phyloP scores from a whole-genome alignment of 345 rosid genomes.

The Eucalyptus sp. region DNA sequence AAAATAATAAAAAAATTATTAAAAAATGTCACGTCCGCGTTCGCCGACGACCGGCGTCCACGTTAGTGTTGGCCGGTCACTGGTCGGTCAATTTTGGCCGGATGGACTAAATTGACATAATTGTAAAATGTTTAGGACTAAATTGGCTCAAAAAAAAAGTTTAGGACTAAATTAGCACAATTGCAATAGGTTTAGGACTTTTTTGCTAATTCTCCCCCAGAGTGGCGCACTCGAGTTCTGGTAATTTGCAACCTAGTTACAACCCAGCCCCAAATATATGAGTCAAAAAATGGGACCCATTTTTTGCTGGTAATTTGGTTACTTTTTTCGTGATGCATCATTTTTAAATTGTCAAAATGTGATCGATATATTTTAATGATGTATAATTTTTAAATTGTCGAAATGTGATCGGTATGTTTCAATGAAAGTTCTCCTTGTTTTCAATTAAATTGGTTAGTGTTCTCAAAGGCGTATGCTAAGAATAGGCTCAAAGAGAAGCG shows the following conservation, averaged over 20 bases:
- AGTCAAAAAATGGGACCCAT: background rate
- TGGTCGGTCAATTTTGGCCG: too few species aligned
- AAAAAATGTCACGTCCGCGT: too few species aligned
- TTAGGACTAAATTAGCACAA: too few species aligned
- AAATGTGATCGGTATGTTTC: background rate
- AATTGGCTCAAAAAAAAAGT: too few species aligned
- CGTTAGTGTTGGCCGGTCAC: too few species aligned
- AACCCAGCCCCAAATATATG: background rate
- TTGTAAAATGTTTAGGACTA: too few species aligned
- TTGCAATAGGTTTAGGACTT: too few species aligned
- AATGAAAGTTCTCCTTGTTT: background rate
- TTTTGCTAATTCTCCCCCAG: background rate
- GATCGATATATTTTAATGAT: background rate
- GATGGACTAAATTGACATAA: too few species aligned
- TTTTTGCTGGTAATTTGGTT: background rate
- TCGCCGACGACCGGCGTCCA: too few species aligned
- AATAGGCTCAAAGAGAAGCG: too few species aligned
- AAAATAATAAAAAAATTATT: too few species aligned
- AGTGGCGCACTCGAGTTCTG: conserved; percentile 13
- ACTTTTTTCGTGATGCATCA: too few species aligned
- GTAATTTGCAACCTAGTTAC: background rate
- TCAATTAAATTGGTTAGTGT: background rate
- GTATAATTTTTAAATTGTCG: background rate
- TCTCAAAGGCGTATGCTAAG: background rate
- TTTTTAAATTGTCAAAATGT: background rate